Evolutionary conservation across 768 basidiomycete species (phyloP).

Genomic region (Pleurotus sapidus): DNA sequence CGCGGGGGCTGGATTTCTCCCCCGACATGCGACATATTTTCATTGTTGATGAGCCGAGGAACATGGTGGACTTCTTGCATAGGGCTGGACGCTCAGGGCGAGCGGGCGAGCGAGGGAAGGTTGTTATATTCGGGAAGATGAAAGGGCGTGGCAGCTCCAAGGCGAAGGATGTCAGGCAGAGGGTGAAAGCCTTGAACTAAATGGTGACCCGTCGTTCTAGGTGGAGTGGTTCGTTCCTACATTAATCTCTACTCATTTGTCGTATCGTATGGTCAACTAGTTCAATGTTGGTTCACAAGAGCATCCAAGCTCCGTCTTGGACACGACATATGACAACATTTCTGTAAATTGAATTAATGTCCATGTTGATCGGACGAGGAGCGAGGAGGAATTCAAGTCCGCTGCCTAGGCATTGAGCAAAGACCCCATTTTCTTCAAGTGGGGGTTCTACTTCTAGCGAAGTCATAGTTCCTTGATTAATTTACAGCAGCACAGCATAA

Average conservation of each 20-base stretch:
- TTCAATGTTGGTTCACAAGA: too few species aligned
- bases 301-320: too few species aligned
- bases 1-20: conserved; percentile 86
- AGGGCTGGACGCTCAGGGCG: conserved; percentile 83
- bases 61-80: conserved; percentile 90
- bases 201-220: background rate
- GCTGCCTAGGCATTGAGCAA: too few species aligned
- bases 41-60: conserved; percentile 84
- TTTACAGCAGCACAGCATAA: too few species aligned
- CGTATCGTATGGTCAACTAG: too few species aligned
- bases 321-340: too few species aligned
- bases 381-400: too few species aligned
- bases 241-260: conserved; percentile 3
- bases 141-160: conserved; percentile 59
- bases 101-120: conserved; percentile 67
- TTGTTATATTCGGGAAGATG: conserved; percentile 73
- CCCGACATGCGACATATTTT: conserved; percentile 79
- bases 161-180: conserved; percentile 48
- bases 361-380: too few species aligned
- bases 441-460: too few species aligned
- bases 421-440: too few species aligned
- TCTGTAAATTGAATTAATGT: too few species aligned
- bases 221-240: background rate
- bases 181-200: conserved; percentile 37
- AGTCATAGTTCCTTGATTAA: too few species aligned